These are phyloP conservation scores for Xerocomellus dryophilus DNA, from an alignment of 768 basidiomycete genomes.

Conservation along the genomic window DNA sequence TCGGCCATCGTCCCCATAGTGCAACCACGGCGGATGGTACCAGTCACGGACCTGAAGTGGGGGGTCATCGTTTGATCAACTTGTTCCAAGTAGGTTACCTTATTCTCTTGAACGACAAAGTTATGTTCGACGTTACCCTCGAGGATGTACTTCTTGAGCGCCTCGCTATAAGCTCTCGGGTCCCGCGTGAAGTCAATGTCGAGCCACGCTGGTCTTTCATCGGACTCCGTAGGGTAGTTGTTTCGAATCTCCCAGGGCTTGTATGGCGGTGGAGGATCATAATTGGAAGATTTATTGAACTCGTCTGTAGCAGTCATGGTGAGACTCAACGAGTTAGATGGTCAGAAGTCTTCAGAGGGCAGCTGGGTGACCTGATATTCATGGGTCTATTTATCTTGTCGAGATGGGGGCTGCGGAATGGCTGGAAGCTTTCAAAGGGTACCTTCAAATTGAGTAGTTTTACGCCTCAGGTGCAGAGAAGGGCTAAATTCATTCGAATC, in stretches of 20 bases:
- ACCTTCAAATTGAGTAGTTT: not conserved
- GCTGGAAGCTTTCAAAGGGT: not conserved
- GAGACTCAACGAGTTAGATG: not conserved
- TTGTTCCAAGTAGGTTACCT: not conserved
- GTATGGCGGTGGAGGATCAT: not conserved
- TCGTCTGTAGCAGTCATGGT: not conserved
- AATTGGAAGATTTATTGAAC: not conserved
- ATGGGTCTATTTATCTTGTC: not conserved
- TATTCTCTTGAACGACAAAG: not conserved
- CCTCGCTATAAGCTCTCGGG: not conserved
- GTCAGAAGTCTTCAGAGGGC: not conserved
- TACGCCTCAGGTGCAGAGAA: not conserved
- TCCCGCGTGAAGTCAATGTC: not conserved
- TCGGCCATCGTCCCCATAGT: not conserved
- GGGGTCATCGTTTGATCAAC: not conserved
- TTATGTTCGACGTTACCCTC: not conserved
- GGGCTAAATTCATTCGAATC: too few relatives aligned
- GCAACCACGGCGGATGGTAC: slow-evolving; percentile 3
- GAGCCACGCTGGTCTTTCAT: not conserved
- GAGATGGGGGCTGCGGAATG: not conserved
- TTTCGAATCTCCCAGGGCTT: not conserved
- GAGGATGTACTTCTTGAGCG: not conserved
- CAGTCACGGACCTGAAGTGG: not conserved
- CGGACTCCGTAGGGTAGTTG: not conserved
- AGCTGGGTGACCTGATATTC: not conserved